These are phyloP conservation scores for Pythium sp. DNA, from an alignment of 352 stramenopile genomes.

Conservation along the genomic window DNA sequence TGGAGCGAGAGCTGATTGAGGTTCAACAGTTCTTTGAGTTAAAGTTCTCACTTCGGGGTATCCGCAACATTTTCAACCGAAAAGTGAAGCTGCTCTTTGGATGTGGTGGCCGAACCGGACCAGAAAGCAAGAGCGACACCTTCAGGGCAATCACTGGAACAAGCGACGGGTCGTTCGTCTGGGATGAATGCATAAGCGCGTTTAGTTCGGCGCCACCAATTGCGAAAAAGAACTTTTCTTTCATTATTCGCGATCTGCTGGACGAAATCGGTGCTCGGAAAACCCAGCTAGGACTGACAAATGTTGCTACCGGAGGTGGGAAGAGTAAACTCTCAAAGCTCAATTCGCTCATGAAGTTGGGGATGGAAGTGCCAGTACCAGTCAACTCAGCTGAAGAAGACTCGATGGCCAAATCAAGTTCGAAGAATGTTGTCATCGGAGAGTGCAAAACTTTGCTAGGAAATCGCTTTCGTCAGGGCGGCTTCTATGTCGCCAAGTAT, in stretches of 20 bases:
- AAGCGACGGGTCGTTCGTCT: constrained; percentile 34
- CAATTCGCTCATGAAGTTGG: constrained; percentile 20
- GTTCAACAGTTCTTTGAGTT: constrained; percentile 33
- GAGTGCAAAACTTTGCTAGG: constrained; percentile 18
- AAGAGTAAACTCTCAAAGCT: constrained; percentile 12
- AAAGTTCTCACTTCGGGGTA: constrained; percentile 19
- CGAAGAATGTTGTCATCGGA: background rate
- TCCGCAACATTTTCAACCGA: constrained; percentile 24
- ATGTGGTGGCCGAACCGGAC: constrained; percentile 1
- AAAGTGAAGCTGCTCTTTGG: constrained; percentile 23
- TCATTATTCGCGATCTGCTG: constrained; percentile 52
- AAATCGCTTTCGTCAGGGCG: constrained; percentile 28
- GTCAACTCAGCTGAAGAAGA: background rate
- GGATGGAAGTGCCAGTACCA: constrained; percentile 25
- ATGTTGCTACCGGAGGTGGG: background rate
- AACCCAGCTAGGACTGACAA: constrained; percentile 27
- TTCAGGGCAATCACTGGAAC: constrained; percentile 27
- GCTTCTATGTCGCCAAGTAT: constrained; percentile 51
- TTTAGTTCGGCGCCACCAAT: constrained; percentile 24
- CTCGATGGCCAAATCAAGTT: background rate
- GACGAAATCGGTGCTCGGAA: constrained; percentile 43
- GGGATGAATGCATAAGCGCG: constrained; percentile 42
- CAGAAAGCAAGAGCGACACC: constrained; percentile 27
- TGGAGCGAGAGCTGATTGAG: constrained; percentile 39
- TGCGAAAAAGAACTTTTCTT: constrained; percentile 33